Base-by-base conservation (phyloP, 805 yeast genomes). In the Yarrowia bubula region DNA sequence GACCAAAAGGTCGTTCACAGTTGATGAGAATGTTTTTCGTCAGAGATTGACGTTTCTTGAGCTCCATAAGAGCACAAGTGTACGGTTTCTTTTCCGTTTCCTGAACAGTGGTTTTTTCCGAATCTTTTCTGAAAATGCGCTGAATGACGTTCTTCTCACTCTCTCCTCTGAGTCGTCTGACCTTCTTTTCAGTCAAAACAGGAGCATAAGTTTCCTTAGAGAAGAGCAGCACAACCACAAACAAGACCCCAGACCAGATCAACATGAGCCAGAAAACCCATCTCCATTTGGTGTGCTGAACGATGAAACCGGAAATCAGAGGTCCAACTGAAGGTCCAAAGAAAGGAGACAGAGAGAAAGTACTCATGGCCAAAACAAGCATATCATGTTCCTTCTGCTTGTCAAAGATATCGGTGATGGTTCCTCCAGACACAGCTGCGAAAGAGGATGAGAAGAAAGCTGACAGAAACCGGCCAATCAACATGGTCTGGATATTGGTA, bases 391-490 rank as follows among this genome's bases (percentile, higher is more conserved):
- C 50, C 31, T 41, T 57, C 51, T 77, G 73, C 67, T 81, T 83
- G 64, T 77, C 78, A 70, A 80, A 87, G 67, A 87, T 70, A 71
- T 87, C 92, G 28, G 88, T 84, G 51, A 87, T 75, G 10, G 84
- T 82, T 17, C 90, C 91, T 1, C 89, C 89, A 22, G 89, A 89
- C 10, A 86, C 86, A 53, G 86, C 84, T 42, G 87, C 75, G 2
- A 90, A 87, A 0, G 89, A 86, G 64, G 87, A 82, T 7, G 88
- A 89, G 63, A 86, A 84, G 17, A 82, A 73, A 3, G 92, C 92
- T 1, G 88, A 87, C 1, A 87, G 71, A 60, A 86, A 83, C 48
- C 92, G 77, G 66, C 81, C 83, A 9, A 85, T 80, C 57, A 64
- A 75, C 43, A 88, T 79, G 13, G 81, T 78, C 66, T 83, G 78